These are phyloP conservation scores for Amanita rubescens DNA, from an alignment of 768 basidiomycete genomes.

Conservation along the genomic window DNA sequence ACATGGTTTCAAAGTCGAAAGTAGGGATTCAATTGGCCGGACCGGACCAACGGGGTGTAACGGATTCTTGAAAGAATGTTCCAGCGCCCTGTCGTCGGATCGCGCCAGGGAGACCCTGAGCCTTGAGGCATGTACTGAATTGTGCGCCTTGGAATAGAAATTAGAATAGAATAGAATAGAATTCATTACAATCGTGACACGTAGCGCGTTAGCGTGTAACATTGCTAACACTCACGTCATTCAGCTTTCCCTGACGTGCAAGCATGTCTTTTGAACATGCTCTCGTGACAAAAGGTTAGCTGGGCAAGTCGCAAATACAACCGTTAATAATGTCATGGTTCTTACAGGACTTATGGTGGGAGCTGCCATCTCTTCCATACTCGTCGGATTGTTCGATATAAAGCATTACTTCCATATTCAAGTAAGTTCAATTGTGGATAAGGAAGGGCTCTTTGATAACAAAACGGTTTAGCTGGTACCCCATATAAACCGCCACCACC, in stretches of 20 bases:
- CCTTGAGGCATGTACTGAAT: background rate
- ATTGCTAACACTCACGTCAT: background rate
- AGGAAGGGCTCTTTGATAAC: constrained; percentile 9
- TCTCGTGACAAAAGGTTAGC: constrained; percentile 73
- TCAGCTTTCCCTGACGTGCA: background rate
- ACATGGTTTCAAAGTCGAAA: too few species aligned
- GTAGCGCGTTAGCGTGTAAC: background rate
- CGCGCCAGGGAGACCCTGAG: background rate
- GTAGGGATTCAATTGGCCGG: background rate
- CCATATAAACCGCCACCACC: constrained; percentile 84
- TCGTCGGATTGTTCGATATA: constrained; percentile 72
- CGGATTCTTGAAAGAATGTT: background rate
- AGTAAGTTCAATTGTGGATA: constrained; percentile 29
- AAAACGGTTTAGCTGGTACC: constrained; percentile 56
- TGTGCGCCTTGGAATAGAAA: background rate
- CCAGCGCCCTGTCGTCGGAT: background rate
- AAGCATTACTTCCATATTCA: constrained; percentile 88
- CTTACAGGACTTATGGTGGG: constrained; percentile 70
- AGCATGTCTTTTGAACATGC: constrained; percentile 79
- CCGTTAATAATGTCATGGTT: background rate
- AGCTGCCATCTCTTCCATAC: constrained; percentile 63
- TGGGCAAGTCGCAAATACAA: background rate
- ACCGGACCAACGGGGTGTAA: background rate
- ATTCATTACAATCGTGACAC: too few species aligned
- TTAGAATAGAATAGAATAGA: too few species aligned